phyloP scores from a whole-genome alignment of 805 yeast genomes.

The Suhomyces sp. region DNA sequence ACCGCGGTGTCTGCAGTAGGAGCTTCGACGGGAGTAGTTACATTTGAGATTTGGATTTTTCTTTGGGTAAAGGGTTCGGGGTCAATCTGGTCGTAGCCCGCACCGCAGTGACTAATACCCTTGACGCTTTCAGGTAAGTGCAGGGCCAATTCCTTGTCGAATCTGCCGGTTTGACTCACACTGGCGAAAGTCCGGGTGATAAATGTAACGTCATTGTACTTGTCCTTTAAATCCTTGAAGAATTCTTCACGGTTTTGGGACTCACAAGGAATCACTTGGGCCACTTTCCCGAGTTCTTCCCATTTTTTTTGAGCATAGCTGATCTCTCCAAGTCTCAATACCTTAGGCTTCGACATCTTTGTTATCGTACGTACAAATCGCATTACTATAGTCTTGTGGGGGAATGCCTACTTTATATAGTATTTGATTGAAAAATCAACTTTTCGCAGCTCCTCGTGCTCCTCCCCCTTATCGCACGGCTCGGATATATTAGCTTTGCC shows the following conservation, averaged over 20 bases:
- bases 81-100: conserved; percentile 75
- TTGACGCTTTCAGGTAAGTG: conserved; percentile 54
- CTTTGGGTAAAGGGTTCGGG: conserved; percentile 48
- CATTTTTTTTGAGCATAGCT: conserved; percentile 64
- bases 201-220: conserved; percentile 42
- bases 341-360: conserved; percentile 9
- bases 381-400: neutral
- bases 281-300: conserved; percentile 48
- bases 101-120: conserved; percentile 62
- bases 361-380: neutral
- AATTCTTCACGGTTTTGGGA: conserved; percentile 39
- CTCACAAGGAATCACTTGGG: conserved; percentile 36
- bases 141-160: conserved; percentile 58
- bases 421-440: neutral
- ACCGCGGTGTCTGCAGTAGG: conserved; percentile 75
- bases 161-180: conserved; percentile 53
- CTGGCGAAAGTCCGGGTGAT: conserved; percentile 56
- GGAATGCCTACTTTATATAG: neutral
- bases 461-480: neutral
- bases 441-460: neutral
- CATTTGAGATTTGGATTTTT: conserved; percentile 63
- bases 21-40: conserved; percentile 62
- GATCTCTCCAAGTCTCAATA: conserved; percentile 60
- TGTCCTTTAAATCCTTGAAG: conserved; percentile 40
- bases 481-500: neutral